Evolutionary conservation across 306 rosid genomes (phyloP), one percentile per base, ranked within the genome.

Genomic region (Vachellia pachyceras): DNA sequence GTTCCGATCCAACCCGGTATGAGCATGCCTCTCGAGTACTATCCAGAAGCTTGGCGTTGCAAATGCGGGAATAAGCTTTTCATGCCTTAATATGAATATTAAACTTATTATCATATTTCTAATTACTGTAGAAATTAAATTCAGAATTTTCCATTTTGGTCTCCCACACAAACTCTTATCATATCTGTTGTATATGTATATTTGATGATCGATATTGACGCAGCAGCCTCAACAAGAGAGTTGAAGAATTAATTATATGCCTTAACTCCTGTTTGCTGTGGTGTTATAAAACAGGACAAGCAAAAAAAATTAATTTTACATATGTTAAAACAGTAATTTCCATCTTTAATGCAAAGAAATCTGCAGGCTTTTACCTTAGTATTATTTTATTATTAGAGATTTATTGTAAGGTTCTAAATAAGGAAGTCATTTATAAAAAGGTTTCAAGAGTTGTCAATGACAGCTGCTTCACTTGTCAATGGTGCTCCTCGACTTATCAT

Each of bases 41-140:
- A 95, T 67, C 99, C 99, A 0, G 97, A 95, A 90, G 97, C 99
- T 42, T 95, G 99, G 99, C 91, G 99, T 49, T 95, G 99, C 91
- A 87, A 89, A 83, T 95, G 99, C 73, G 91, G 95, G 76, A 85
- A 88, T 79, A 90, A 91, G 88, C 90, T 93, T 83, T 95, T 87
- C 50, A 90, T 88, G 94, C 99, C 99, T 61, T 94, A 73, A 54
- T 54, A 23, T 54, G 23, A 18, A n/a, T 2, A n/a, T 7, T 54
- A 8, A 20, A 20, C 12, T 20, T 52, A 3, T 52, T 52, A 6
- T 18, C 18, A 54, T 49, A 17, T 49, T 15, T 14, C 17, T 49
- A 49, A 47, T 74, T 71, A 50, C 69, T 82, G 82, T 72, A 60
- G 76, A 50, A 54, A 29, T 29, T 29, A 29, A 83, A 54, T 66